Base-by-base conservation (phyloP, 768 basidiomycete genomes). In the Panus rudis region DNA sequence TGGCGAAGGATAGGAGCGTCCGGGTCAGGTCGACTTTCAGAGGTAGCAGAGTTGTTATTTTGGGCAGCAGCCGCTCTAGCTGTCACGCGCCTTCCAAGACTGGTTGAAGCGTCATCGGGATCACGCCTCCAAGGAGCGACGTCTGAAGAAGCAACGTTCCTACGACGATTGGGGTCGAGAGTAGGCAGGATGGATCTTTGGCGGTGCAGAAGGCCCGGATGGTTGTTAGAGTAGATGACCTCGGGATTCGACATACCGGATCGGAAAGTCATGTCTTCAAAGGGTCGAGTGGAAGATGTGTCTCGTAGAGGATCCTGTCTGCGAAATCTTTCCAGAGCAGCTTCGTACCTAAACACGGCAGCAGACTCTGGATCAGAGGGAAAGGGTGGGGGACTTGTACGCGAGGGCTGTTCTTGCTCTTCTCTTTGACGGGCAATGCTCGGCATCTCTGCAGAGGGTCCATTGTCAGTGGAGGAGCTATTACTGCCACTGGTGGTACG, bases 31-130 rank as follows among this genome's bases (percentile, higher is more conserved):
- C 38, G 23, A 7, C 12, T n/a, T 4, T 17, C 21, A 5, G 43
- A 6, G 3, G 37, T 24, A 31, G 14, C 27, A 4, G 27, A 31
- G 14, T 19, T 17, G 19, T 17, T 11, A 13, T 4, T 25, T 11
- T 33, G 19, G 16, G 26, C 43, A 17, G 40, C 42, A 6, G 45
- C 41, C 4, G 46, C 44, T 14, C 54, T 46, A 12, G 54, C 54
- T 17, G 50, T 46, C 5, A 56, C 54, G 10, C 48, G 49, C 20
- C 50, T 45, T 4, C 54, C 54, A 17, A 51, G 41, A 6, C 42
- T 31, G 4, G 54, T 56, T 10, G 50, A 43, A 13, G 52, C 32
- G 21, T 56, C 51, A n/a, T 32, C 32, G 8, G 49, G 21, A 31
- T 37, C 21, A 20, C 6, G 6, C 10, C 6, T 35, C 8, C n/a